phyloP scores from a whole-genome alignment of 441 rosid genomes.

The Manihot esculenta region DNA sequence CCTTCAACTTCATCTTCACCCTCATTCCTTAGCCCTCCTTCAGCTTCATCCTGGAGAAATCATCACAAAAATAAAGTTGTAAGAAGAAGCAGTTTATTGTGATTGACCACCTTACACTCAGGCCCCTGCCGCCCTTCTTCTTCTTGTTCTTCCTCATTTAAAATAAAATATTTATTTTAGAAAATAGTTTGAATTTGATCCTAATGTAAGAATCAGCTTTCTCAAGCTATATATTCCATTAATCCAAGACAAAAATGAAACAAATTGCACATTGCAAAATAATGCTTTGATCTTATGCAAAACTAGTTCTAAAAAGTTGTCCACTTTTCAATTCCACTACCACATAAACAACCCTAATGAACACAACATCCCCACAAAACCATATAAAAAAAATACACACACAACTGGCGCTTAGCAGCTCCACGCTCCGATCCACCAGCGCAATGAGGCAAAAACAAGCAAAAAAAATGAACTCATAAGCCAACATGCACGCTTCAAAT shows the following conservation, averaged over 20 bases:
- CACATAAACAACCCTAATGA: neutral
- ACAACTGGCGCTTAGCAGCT: neutral
- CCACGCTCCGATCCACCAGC: neutral
- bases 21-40: constrained; percentile 55
- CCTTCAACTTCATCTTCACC: constrained; percentile 54
- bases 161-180: neutral
- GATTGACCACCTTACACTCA: neutral
- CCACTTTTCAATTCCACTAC: neutral
- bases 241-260: neutral
- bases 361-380: neutral
- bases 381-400: neutral
- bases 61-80: constrained; percentile 7
- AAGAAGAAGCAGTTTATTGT: neutral
- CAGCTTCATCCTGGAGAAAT: constrained; percentile 68
- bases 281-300: neutral
- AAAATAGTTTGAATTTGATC: neutral
- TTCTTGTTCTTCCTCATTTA: neutral
- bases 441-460: neutral
- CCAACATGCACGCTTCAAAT: neutral
- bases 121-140: neutral
- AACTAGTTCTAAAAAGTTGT: neutral
- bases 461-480: neutral
- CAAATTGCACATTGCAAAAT: neutral
- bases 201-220: neutral
- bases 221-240: neutral